A percentile compares a stretch with the other conserved stretches of the same genome.
phyloP scores from a whole-genome alignment of 176 grass and related monocot genomes.

The Calamus simplicifolius region DNA sequence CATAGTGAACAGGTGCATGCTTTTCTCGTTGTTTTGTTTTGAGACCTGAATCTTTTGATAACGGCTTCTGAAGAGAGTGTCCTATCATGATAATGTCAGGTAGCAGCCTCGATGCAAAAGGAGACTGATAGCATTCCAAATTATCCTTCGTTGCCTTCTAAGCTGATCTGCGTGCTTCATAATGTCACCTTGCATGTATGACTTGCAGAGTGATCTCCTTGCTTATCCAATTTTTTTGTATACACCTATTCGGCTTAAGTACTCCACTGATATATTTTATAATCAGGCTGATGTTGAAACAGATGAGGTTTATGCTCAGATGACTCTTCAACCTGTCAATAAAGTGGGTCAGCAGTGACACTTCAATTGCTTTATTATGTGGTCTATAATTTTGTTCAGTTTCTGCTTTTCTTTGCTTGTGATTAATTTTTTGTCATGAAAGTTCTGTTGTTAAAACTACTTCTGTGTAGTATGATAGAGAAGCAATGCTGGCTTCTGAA shows the following conservation, averaged over 20 bases:
- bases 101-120: slow-evolving; percentile 96
- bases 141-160: slow-evolving; percentile 87
- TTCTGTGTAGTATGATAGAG: slow-evolving; percentile 68
- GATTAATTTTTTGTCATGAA: slow-evolving; percentile 4
- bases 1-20: slow-evolving; percentile 83
- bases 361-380: no score
- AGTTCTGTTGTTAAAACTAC: slow-evolving; percentile 18
- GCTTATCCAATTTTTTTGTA: not conserved
- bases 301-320: slow-evolving; percentile 97
- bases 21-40: slow-evolving; percentile 2
- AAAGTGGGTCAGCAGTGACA: slow-evolving; percentile 36
- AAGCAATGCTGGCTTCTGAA: slow-evolving; percentile 93
- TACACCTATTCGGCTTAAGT: not conserved
- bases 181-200: slow-evolving; percentile 80
- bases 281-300: slow-evolving; percentile 91
- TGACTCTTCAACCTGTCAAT: slow-evolving; percentile 97
- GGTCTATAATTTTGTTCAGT: not conserved
- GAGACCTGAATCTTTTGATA: not conserved
- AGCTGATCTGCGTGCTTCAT: slow-evolving; percentile 89
- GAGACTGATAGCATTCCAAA: slow-evolving; percentile 66
- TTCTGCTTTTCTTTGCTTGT: not conserved
- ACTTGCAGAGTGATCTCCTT: slow-evolving; percentile 2
- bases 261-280: slow-evolving; percentile 1
- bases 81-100: slow-evolving; percentile 30
- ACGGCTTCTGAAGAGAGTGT: not conserved